Conservation (phyloP, 164 flowering plant genomes). For the Vitis cinerea region DNA sequence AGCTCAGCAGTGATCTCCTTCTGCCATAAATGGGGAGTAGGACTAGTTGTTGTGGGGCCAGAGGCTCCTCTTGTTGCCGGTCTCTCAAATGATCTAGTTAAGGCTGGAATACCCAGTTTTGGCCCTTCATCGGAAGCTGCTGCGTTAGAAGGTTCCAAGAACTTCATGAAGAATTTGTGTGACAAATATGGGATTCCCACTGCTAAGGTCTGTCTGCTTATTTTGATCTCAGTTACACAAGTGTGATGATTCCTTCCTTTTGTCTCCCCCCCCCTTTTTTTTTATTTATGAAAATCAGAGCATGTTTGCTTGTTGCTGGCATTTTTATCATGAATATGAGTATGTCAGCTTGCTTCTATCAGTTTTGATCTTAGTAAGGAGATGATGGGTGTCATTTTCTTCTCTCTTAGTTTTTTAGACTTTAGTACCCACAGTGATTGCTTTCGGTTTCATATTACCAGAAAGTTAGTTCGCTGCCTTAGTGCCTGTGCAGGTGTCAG, state of each 20-base stretch:
- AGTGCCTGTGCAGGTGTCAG: too few relatives aligned
- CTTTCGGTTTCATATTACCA: too few relatives aligned
- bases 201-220: constrained; percentile 62
- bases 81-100: constrained; percentile 74
- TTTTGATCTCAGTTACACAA: background rate
- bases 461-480: too few relatives aligned
- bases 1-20: constrained; percentile 75
- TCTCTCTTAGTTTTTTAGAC: too few relatives aligned
- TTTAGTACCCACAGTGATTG: too few relatives aligned
- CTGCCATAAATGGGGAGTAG: constrained; percentile 70
- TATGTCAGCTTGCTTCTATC: too few relatives aligned
- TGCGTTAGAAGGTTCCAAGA: constrained; percentile 96
- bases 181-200: constrained; percentile 94
- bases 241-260: too few relatives aligned
- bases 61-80: constrained; percentile 98
- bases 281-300: too few relatives aligned
- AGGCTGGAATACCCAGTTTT: constrained; percentile 84
- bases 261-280: too few relatives aligned
- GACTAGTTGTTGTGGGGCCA: constrained; percentile 91
- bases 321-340: too few relatives aligned
- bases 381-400: background rate
- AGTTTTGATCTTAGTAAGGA: background rate
- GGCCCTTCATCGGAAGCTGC: constrained; percentile 98
- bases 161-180: constrained; percentile 93
- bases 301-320: too few relatives aligned